Evolutionary conservation across 768 basidiomycete species (phyloP).

Genomic region (Boletus rubropictus): DNA sequence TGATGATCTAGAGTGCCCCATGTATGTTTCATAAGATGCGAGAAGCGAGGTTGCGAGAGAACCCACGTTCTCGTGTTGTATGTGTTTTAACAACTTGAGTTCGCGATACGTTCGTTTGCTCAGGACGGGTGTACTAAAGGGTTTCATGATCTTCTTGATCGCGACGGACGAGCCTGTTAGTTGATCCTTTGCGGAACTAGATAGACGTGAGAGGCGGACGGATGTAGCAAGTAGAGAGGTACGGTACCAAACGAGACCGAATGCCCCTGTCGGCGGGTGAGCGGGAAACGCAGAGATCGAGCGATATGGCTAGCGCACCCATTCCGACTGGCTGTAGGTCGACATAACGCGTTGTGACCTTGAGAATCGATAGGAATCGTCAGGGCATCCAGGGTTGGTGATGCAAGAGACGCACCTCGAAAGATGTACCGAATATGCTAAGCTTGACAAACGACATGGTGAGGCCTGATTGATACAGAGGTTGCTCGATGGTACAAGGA

Average conservation of each 20-base stretch:
- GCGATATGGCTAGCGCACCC: constrained; percentile 53
- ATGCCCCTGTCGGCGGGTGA: constrained; percentile 55
- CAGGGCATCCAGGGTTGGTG: constrained; percentile 11
- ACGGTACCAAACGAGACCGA: constrained; percentile 92
- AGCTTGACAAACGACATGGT: constrained; percentile 94
- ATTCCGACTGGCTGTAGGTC: constrained; percentile 99
- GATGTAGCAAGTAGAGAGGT: background rate
- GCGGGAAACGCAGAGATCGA: constrained; percentile 6
- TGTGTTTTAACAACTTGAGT: constrained; percentile 96
- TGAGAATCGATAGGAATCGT: constrained; percentile 20
- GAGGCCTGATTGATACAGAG: background rate
- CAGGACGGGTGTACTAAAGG: constrained; percentile 97
- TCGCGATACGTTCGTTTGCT: constrained; percentile 97
- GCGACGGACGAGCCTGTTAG: constrained; percentile 90
- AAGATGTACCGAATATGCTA: constrained; percentile 96
- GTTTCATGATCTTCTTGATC: constrained; percentile 99
- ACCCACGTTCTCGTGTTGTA: constrained; percentile 94
- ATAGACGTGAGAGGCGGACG: constrained; percentile 10
- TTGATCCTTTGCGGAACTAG: constrained; percentile 90
- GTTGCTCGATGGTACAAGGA: constrained; percentile 2
- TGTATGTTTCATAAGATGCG: constrained; percentile 4
- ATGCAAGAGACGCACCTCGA: constrained; percentile 56
- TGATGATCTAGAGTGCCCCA: constrained; percentile 72
- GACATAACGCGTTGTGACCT: constrained; percentile 98
- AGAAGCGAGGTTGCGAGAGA: background rate